Evolutionary conservation across 345 rosid genomes (phyloP), one percentile per base, ranked within the genome.

Genomic region (Syzygium jambos): DNA sequence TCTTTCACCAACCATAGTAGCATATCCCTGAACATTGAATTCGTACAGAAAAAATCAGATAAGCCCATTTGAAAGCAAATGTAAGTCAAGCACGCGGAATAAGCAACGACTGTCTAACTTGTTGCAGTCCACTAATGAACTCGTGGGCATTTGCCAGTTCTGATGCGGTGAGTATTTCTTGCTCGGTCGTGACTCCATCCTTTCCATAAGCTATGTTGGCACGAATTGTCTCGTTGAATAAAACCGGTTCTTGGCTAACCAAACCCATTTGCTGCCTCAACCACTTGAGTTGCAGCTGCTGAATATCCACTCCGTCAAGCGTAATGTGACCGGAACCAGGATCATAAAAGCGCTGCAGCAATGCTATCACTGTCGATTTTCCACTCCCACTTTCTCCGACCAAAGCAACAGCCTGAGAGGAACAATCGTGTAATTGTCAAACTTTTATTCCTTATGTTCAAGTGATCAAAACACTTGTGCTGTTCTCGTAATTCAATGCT

Each of bases 381-480:
- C 98, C 98, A 12, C 98, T 89, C 34, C 98, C 99, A 41, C 98
- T 97, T 88, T 95, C 99, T 85, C 98, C 98, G 51, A 97, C 98
- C 86, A 95, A 85, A 85, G 98, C 98, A 73, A 96, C 93, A 57
- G 96, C 93, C 98, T 97, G 46, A 51, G 83, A 63, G 56, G 16
- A 22, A 78, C 25, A 83, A 46, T n/a, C 41, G 6, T 41, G 43
- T 41, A 30, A 68, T n/a, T 9, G 27, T 80, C 56, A 55, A 46
- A n/a, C 38, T 12, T 41, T 29, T 12, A 82, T 57, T 87, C 63
- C 49, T 56, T 25, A 54, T 51, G 46, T 38, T 11, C 6, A 23
- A 2, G 5, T 41, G 43, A 41, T 41, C 25, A 5, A 34, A 73
- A 73, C 23, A 17, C 38, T 34, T 34, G 49, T 41, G 13, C 49